These are phyloP conservation scores for Colletotrichum tabaci DNA, from an alignment of 2,329 filamentous ascomycete genomes.

Conservation along the genomic window DNA sequence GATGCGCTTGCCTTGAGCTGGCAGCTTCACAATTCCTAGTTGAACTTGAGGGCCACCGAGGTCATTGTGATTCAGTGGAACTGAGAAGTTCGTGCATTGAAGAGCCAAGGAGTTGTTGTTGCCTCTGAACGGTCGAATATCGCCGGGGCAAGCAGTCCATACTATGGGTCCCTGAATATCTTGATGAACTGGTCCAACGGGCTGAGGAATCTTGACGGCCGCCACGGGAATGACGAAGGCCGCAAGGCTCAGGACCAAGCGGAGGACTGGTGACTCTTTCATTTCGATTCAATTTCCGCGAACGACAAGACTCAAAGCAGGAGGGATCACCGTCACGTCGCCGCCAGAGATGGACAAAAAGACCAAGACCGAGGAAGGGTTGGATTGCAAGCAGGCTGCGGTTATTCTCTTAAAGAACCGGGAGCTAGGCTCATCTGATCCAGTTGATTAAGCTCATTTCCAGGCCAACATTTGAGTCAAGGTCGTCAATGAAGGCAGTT, in stretches of 20 bases:
- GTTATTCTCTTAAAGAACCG: background rate
- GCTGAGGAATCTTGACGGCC: slow-evolving; percentile 21
- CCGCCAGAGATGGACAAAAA: background rate
- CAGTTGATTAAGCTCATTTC: too few relatives aligned
- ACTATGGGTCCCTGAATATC: background rate
- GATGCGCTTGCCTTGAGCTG: slow-evolving; percentile 16
- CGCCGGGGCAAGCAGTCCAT: slow-evolving; percentile 26
- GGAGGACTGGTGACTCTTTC: background rate
- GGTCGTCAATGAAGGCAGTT: background rate
- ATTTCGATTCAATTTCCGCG: background rate
- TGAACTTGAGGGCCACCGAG: background rate
- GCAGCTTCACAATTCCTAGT: slow-evolving; percentile 30
- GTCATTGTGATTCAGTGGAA: slow-evolving; percentile 22
- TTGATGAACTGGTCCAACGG: slow-evolving; percentile 8
- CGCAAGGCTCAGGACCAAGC: background rate
- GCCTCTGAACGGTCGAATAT: slow-evolving; percentile 20
- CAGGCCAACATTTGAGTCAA: background rate
- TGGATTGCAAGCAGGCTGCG: background rate
- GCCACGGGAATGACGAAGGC: background rate
- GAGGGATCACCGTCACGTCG: background rate
- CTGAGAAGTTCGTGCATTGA: slow-evolving; percentile 34
- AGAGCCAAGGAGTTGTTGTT: slow-evolving; percentile 15
- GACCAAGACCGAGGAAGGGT: too few relatives aligned
- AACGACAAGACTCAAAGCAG: background rate
- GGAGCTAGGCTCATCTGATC: too few relatives aligned